These are phyloP conservation scores for Polyporus tsugae DNA, from an alignment of 1,284 basidiomycete genomes.

Conservation along the genomic window DNA sequence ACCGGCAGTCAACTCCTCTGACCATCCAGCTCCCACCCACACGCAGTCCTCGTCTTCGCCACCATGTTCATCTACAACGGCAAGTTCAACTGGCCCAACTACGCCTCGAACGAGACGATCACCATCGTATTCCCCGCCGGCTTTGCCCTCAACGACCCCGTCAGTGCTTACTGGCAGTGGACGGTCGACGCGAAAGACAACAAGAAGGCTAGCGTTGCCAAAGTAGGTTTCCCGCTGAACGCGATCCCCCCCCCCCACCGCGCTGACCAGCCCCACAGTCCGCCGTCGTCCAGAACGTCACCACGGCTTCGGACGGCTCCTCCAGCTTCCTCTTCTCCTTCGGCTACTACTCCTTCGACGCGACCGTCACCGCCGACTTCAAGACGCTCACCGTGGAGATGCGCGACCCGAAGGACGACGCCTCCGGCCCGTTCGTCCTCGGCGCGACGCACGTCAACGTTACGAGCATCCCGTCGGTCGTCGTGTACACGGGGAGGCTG, in stretches of 20 bases:
- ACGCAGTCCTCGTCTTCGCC: background rate
- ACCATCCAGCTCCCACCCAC: background rate
- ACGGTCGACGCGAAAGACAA: background rate
- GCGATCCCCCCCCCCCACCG: background rate
- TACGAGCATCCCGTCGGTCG: background rate
- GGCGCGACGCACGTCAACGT: background rate
- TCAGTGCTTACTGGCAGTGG: constrained; percentile 1
- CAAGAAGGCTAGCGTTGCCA: background rate
- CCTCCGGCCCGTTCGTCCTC: background rate
- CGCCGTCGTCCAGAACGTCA: background rate
- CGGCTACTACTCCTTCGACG: constrained; percentile 9
- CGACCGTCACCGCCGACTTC: background rate
- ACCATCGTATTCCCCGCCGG: constrained; percentile 1
- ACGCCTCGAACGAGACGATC: background rate
- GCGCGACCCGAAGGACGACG: background rate
- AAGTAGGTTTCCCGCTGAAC: background rate
- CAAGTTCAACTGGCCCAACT: background rate
- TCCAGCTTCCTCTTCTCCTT: background rate
- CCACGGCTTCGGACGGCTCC: background rate
- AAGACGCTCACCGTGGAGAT: background rate
- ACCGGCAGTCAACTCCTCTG: background rate
- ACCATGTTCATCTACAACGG: constrained; percentile 1
- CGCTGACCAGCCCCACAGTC: background rate
- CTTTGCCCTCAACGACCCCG: background rate
- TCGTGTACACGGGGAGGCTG: constrained; percentile 17